Conservation (phyloP, 2,329 filamentous ascomycete genomes). For the Fusarium chaquense region DNA sequence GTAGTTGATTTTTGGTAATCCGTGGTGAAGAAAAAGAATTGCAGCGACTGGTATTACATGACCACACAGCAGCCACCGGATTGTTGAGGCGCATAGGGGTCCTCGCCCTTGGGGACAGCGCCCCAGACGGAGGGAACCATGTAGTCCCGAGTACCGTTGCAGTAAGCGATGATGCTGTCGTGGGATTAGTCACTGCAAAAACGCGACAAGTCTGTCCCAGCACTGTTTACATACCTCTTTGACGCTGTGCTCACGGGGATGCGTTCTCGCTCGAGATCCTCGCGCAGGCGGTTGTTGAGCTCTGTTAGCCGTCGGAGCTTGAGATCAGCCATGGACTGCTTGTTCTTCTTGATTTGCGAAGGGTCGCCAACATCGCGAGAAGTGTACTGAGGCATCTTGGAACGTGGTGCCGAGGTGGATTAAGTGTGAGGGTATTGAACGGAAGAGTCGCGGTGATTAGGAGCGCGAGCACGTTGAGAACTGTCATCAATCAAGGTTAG, state of each 20-base stretch:
- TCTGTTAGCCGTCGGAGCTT: conserved; percentile 97
- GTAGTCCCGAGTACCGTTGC: conserved; percentile 97
- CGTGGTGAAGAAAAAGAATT: conserved; percentile 43
- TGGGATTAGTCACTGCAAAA: conserved; percentile 29
- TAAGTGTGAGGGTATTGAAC: conserved; percentile 17
- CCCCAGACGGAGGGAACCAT: conserved; percentile 99
- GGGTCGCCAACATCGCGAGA: conserved; percentile 75
- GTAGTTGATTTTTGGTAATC: conserved; percentile 47
- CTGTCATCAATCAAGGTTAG: conserved; percentile 40
- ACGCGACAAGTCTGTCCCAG: background rate
- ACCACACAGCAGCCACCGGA: conserved; percentile 92
- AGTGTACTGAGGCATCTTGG: conserved; percentile 74
- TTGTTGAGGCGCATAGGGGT: conserved; percentile 98
- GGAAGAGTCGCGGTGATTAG: conserved; percentile 30
- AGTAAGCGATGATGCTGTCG: conserved; percentile 93
- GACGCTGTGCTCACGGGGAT: conserved; percentile 96
- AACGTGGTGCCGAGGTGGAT: conserved; percentile 39
- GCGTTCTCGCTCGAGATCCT: conserved; percentile 94
- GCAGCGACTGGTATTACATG: conserved; percentile 72
- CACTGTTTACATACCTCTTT: conserved; percentile 72
- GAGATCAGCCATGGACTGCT: conserved; percentile 98
- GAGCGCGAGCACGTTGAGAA: conserved; percentile 33
- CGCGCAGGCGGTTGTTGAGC: conserved; percentile 93
- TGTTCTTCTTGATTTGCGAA: conserved; percentile 86
- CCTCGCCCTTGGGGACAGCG: conserved; percentile 91